Percentiles rank a stretch among this genome's conserved stretches.
Conservation (phyloP, 2,329 filamentous ascomycete genomes). For the Chrysoporthe puriensis region DNA sequence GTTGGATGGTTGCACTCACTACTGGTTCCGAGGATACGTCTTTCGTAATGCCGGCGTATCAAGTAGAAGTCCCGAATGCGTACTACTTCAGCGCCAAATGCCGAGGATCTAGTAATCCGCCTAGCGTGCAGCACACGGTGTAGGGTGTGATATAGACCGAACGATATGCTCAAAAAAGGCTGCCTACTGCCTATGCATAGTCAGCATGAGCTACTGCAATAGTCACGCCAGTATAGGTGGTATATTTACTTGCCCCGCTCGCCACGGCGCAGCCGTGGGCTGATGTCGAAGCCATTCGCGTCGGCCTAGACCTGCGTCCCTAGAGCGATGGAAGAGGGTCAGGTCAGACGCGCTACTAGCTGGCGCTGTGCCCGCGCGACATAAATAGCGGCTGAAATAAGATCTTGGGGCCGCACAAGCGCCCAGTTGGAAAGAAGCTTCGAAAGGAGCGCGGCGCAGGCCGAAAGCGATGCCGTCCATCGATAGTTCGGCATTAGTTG, state of each 20-base stretch:
- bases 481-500: conserved; percentile 1
- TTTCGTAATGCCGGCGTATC: conserved; percentile 21
- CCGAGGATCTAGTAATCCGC: neutral
- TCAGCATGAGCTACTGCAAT: neutral
- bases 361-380: neutral
- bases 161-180: neutral
- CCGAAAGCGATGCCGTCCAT: neutral
- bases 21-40: conserved; percentile 20
- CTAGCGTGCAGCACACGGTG: neutral
- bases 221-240: neutral
- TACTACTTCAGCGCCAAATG: conserved; percentile 14
- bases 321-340: neutral
- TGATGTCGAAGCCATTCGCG: neutral
- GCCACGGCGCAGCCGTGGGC: neutral
- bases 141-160: neutral
- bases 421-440: neutral
- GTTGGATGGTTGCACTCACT: conserved; percentile 27
- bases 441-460: conserved; percentile 1
- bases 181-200: neutral
- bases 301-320: neutral
- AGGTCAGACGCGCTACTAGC: neutral
- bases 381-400: conserved; percentile 9
- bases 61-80: conserved; percentile 24
- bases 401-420: neutral
- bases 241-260: neutral